Base-by-base conservation (phyloP, 1,139 yeast genomes). In the Sugiyamaella sp. region DNA sequence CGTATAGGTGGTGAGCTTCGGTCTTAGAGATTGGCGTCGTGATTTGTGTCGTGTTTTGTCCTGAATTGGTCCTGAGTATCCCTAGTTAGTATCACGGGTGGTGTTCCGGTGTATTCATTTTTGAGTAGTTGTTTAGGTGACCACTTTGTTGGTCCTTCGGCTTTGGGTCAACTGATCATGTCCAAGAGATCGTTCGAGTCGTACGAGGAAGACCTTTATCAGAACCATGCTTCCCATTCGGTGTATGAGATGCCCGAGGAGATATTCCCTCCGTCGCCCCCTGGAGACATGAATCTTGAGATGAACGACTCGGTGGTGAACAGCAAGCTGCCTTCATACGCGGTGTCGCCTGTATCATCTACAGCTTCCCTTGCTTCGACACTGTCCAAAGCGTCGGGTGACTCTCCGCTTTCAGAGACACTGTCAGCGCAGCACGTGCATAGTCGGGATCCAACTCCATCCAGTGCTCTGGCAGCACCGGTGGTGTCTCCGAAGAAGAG, bases 181-280 rank as follows among this genome's bases (percentile, higher is more conserved):
- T 17, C 46, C 4, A 43, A 43, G 32, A 27, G 46, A 43, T 9
- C 38, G 20, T 43, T 43, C 29, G 38, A 43, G 3, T 43, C 46
- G 16, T 29, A 5, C 19, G 46, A 43, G 20, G 46, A 43, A 10
- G 46, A 43, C n/a, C 22, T 16, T 12, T 27, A 43, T 25, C 38
- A 43, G 20, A 40, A 40, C n/a, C 44, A 40, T 17, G n/a, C 24
- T 10, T 40, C 44, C 32, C n/a, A 14, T 43, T 29, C 46, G 20
- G n/a, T n/a, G n/a, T n/a, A n/a, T n/a, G n/a, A n/a, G n/a, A n/a
- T n/a, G n/a, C 12, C 46, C 16, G 35, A 25, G 16, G 25, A 12
- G 22, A n/a, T 43, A 29, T 43, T 43, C n/a, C 46, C 38, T 16
- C 46, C 46, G 6, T 43, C 46, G 2, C 46, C 46, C 2, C 46